phyloP scores from a whole-genome alignment of 1,139 yeast species.

The Meyerozyma guilliermondii region DNA sequence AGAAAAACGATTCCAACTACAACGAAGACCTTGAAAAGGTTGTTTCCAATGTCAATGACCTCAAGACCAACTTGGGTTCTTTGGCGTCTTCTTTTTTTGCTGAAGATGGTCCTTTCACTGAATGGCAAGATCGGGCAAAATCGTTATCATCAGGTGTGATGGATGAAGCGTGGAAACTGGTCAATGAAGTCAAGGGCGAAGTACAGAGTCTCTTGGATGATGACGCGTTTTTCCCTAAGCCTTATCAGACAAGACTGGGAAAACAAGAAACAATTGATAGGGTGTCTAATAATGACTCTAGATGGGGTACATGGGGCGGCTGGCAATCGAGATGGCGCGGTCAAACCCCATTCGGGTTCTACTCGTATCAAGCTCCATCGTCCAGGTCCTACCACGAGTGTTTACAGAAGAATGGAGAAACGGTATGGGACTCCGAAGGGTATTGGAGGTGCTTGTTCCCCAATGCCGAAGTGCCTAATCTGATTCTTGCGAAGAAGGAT shows the following conservation, averaged over 20 bases:
- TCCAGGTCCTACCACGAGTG: constrained; percentile 59
- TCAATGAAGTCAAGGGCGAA: not conserved
- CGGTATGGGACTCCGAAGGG: constrained; percentile 77
- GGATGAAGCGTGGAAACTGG: not conserved
- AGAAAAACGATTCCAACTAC: constrained; percentile 2
- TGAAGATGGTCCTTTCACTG: not conserved
- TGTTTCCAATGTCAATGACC: constrained; percentile 14
- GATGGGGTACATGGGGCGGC: not conserved
- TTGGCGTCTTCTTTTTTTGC: constrained; percentile 14
- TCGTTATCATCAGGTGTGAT: not conserved
- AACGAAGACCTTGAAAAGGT: constrained; percentile 15
- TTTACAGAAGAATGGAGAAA: constrained; percentile 54
- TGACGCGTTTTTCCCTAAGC: constrained; percentile 4
- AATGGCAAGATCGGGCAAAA: constrained; percentile 1
- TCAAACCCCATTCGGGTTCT: constrained; percentile 42
- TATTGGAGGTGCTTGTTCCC: constrained; percentile 89
- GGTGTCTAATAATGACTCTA: not conserved
- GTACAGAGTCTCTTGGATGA: not conserved
- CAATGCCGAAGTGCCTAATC: constrained; percentile 37
- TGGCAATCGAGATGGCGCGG: constrained; percentile 8
- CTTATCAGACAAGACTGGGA: constrained; percentile 9
- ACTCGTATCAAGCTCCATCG: constrained; percentile 61
- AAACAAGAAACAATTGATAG: not conserved
- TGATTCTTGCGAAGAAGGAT: constrained; percentile 20
- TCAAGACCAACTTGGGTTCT: constrained; percentile 13